Evolutionary conservation across 768 basidiomycete genomes (phyloP).

Genomic region (Boletus rubroflammeus): DNA sequence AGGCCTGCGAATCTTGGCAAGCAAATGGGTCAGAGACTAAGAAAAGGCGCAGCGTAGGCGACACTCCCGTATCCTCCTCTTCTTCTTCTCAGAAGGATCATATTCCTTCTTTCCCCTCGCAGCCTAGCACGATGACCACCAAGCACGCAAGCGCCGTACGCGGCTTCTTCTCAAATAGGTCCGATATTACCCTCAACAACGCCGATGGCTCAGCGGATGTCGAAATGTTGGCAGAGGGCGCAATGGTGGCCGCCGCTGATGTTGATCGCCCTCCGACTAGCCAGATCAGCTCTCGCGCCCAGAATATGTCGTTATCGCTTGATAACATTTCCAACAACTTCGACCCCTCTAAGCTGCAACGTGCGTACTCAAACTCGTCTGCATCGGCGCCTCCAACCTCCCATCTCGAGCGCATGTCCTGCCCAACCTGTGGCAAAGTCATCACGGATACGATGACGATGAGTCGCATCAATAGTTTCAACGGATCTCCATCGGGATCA

Average conservation of each 20-base stretch:
- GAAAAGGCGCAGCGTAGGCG: constrained; percentile 42
- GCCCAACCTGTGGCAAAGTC: constrained; percentile 54
- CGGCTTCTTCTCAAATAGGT: constrained; percentile 24
- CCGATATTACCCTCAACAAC: constrained; percentile 17
- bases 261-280: constrained; percentile 20
- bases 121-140: constrained; percentile 24
- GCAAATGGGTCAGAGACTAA: constrained; percentile 39
- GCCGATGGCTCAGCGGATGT: constrained; percentile 21
- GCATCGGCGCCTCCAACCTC: constrained; percentile 46
- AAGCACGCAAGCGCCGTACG: constrained; percentile 13
- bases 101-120: constrained; percentile 12
- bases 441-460: constrained; percentile 45
- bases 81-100: constrained; percentile 27
- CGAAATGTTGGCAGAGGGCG: constrained; percentile 28
- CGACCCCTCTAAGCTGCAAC: constrained; percentile 34
- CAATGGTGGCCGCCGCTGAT: constrained; percentile 25
- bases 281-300: constrained; percentile 29
- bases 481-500: constrained; percentile 29
- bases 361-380: constrained; percentile 32
- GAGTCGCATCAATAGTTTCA: constrained; percentile 25
- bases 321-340: constrained; percentile 43
- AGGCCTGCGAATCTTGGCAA: constrained; percentile 35
- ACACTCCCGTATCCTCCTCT: constrained; percentile 33
- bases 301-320: constrained; percentile 49
- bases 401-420: constrained; percentile 39